A percentile compares a stretch with the other conserved stretches of the same genome.
phyloP scores from a whole-genome alignment of 83 land plant species.

The Larix sibirica region DNA sequence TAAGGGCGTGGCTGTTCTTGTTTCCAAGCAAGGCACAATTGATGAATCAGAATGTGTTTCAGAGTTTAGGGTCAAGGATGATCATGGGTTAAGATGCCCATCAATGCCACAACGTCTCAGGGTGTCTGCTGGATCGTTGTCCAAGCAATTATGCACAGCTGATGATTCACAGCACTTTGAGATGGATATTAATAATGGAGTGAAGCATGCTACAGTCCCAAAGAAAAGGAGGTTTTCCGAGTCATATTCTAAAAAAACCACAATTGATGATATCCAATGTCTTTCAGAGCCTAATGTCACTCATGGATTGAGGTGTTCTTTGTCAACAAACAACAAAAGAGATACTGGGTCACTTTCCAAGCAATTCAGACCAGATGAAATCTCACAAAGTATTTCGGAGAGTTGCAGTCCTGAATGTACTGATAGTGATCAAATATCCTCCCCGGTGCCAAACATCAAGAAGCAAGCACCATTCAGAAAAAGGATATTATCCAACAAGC shows the following conservation, averaged over 20 bases:
- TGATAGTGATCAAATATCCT: not conserved
- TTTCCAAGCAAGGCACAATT: not conserved
- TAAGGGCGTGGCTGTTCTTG: not conserved
- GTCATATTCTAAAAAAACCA: not conserved
- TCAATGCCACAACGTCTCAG: not conserved
- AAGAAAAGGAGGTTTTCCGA: not conserved
- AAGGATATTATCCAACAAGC: not conserved
- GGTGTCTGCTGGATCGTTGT: not conserved
- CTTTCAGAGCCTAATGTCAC: not conserved
- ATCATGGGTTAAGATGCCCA: not conserved
- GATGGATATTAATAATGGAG: not conserved
- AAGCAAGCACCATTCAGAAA: not conserved
- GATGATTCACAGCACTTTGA: not conserved
- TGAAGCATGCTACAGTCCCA: not conserved
- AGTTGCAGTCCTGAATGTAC: not conserved
- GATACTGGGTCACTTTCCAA: not conserved
- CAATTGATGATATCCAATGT: not conserved
- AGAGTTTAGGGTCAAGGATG: not conserved
- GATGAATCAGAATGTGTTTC: slow-evolving; percentile 1
- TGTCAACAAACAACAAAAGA: not conserved
- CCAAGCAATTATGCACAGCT: not conserved
- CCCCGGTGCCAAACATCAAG: not conserved
- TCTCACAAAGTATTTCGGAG: not conserved
- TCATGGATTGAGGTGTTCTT: not conserved
- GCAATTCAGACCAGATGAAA: not conserved